A percentile compares a stretch with the other conserved stretches of the same genome.
Evolutionary conservation across 345 rosid species (phyloP).

Genomic region (Viola odorata): DNA sequence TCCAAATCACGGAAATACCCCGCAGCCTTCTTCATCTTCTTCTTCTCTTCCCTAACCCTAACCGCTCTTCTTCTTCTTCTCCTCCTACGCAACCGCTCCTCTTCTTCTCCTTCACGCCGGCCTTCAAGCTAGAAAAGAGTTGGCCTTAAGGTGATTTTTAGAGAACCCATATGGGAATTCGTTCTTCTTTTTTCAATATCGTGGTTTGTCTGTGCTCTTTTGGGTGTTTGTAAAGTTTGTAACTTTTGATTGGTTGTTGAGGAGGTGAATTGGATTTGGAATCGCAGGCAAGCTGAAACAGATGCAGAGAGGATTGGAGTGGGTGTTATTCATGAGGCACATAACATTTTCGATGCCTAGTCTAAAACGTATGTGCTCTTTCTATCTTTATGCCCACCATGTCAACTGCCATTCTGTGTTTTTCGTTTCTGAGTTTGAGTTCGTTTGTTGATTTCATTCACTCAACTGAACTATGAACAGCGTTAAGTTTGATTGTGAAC

Average conservation of each 20-base stretch:
- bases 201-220: not conserved
- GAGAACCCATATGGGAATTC: not conserved
- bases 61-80: no score
- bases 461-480: no score
- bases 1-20: no score
- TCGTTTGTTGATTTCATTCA: not conserved
- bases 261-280: conserved; percentile 11
- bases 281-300: conserved; percentile 74
- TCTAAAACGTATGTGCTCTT: conserved; percentile 69
- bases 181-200: not conserved
- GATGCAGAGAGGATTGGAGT: conserved; percentile 88
- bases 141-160: conserved; percentile 57
- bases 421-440: not conserved
- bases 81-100: no score
- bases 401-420: not conserved
- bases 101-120: no score
- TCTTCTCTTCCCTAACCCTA: no score
- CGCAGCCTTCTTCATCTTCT: no score
- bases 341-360: conserved; percentile 76
- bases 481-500: no score
- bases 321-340: conserved; percentile 87
- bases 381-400: no score
- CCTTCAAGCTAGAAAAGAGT: conserved; percentile 70
- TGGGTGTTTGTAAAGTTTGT: not conserved
- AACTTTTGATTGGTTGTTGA: conserved; percentile 1